phyloP scores from a whole-genome alignment of 225 moss, liverwort and hornwort genomes.

The Ulota crispa region DNA sequence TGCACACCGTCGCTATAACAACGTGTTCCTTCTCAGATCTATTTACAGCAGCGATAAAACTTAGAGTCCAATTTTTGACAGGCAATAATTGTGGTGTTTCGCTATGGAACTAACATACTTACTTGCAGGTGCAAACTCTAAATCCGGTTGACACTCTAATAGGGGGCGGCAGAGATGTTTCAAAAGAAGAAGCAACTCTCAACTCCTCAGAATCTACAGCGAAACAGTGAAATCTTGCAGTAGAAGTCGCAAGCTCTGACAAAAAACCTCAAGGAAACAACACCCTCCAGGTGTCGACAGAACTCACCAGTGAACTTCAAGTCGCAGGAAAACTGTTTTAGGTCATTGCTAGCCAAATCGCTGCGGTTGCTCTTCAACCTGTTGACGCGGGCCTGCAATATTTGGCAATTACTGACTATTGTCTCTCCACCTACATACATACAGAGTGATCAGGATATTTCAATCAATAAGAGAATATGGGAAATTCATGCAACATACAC shows the following conservation, averaged over 20 bases:
- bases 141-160: neutral
- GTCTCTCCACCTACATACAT: conserved; percentile 70
- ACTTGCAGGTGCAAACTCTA: neutral
- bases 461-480: neutral
- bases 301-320: conserved; percentile 77
- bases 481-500: neutral
- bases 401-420: conserved; percentile 70
- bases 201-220: neutral
- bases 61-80: neutral
- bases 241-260: neutral
- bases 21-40: neutral
- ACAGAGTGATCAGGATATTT: neutral
- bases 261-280: neutral
- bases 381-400: conserved; percentile 86
- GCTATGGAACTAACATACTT: neutral
- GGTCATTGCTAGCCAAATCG: conserved; percentile 54
- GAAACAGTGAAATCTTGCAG: neutral
- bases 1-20: neutral
- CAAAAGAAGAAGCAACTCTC: neutral
- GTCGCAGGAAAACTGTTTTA: conserved; percentile 75
- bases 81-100: neutral
- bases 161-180: neutral
- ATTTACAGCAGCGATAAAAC: neutral
- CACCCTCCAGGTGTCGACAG: neutral
- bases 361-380: conserved; percentile 77